Evolutionary conservation across 2,329 filamentous ascomycete genomes (phyloP).

Genomic region (Sporothrix globosa): DNA sequence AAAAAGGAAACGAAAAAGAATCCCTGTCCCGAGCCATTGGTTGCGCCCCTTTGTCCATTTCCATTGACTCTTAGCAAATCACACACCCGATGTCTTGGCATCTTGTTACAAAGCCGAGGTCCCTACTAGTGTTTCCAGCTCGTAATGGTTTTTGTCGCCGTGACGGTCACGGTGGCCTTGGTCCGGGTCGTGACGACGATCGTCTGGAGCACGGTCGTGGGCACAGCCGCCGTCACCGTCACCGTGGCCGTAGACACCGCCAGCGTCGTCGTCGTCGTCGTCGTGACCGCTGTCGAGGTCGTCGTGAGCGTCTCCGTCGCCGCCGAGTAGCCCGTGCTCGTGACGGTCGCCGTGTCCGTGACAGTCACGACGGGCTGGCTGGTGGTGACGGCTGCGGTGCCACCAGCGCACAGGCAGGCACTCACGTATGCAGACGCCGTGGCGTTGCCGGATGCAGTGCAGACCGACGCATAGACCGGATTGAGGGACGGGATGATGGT

Average conservation of each 20-base stretch:
- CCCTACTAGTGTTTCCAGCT: neutral
- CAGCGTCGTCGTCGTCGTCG: neutral
- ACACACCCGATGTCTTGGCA: neutral
- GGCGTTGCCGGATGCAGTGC: neutral
- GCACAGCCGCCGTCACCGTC: neutral
- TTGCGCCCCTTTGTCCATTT: neutral
- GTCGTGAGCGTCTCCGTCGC: neutral
- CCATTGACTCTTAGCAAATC: neutral
- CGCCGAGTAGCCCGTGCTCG: neutral
- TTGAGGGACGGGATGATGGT: neutral
- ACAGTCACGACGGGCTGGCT: constrained; percentile 8
- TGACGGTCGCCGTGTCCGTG: neutral
- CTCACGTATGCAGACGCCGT: constrained; percentile 6
- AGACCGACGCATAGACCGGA: constrained; percentile 21
- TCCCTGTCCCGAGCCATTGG: neutral
- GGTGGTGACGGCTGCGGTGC: neutral
- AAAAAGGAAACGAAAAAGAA: neutral
- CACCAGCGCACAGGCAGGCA: constrained; percentile 25
- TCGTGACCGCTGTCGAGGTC: neutral
- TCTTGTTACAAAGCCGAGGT: too few species aligned
- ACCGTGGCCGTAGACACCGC: neutral
- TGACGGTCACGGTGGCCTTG: neutral
- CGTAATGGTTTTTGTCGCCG: constrained; percentile 2
- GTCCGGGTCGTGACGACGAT: neutral
- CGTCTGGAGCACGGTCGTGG: neutral